These are phyloP conservation scores for Solanum tarapatanum DNA, from an alignment of 257 asterid genomes.

Conservation along the genomic window DNA sequence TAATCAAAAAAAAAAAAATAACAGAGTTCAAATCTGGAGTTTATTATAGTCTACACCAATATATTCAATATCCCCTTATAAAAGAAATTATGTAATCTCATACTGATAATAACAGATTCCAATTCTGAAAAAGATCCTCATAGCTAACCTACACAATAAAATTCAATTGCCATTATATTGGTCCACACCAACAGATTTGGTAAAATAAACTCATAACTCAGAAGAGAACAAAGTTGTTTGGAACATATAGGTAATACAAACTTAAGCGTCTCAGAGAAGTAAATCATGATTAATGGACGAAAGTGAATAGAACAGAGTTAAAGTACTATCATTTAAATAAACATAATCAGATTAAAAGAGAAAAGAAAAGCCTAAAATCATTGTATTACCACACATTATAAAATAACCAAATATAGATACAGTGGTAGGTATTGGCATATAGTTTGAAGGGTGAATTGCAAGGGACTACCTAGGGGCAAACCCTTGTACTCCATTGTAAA, in stretches of 20 bases:
- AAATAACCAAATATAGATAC: neutral
- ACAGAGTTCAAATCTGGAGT: neutral
- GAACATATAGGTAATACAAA: neutral
- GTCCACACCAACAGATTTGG: neutral
- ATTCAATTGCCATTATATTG: neutral
- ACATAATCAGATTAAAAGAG: neutral
- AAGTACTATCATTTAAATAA: neutral
- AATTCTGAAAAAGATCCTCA: neutral
- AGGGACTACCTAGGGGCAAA: constrained; percentile 70
- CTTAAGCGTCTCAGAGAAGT: neutral
- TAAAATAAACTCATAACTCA: neutral
- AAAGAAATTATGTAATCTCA: neutral
- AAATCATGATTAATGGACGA: neutral
- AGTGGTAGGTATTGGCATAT: neutral
- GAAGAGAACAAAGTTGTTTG: neutral
- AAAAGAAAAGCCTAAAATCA: neutral
- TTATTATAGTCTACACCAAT: neutral
- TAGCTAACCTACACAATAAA: neutral
- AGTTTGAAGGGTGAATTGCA: neutral
- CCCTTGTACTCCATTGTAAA: constrained; percentile 95
- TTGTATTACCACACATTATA: neutral
- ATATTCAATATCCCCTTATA: neutral
- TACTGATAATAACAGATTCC: neutral
- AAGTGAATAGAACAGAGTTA: neutral
- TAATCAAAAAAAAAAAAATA: neutral